Evolutionary conservation across 495 filamentous ascomycete species (phyloP), one percentile per base, ranked within the genome.

Genomic region (Aspergillus leporis): DNA sequence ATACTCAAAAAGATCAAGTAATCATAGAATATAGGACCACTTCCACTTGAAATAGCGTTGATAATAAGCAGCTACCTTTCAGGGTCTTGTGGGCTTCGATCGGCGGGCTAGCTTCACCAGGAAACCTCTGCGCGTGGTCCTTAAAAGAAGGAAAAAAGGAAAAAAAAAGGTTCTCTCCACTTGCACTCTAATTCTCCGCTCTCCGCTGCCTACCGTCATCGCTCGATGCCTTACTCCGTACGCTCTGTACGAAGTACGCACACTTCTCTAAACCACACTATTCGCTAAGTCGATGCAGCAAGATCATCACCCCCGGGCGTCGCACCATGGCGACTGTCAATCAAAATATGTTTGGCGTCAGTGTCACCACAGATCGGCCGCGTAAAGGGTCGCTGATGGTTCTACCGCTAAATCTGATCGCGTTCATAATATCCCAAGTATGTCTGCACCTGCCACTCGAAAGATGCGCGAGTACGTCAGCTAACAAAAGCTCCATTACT

Each of bases 341-440:
- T 59, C 70, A 53, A 61, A 79, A 78, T 51, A 80, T 81, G 73
- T 80, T 81, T 56, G 74, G 74, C 52, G 71, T 74, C 56, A 74
- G 62, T 56, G 66, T 80, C 56, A 57, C 57, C 28, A 63, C 60
- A 10, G 72, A 77, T 51, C 67, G 54, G 21, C 71, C 71, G 38
- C 62, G 68, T 25, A 71, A 67, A 19, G 68, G 70, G 5, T 72
- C 72, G 52, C 54, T 80, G 53, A 63, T 81, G 65, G 68, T 71
- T n/a, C 69, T 87, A 14, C 85, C 85, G 25, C 67, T 87, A 61
- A 83, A 86, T 61, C 63, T 87, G 50, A 79, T 87, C 56, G 81
- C 74, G 41, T 71, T 76, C 50, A 85, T 87, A 41, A 73, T 86
- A 40, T 73, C 76, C 31, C 70, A 79, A 63, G 83, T 86, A 68